phyloP scores from a whole-genome alignment of 106 monocot species.

The Vanilla planifolia region DNA sequence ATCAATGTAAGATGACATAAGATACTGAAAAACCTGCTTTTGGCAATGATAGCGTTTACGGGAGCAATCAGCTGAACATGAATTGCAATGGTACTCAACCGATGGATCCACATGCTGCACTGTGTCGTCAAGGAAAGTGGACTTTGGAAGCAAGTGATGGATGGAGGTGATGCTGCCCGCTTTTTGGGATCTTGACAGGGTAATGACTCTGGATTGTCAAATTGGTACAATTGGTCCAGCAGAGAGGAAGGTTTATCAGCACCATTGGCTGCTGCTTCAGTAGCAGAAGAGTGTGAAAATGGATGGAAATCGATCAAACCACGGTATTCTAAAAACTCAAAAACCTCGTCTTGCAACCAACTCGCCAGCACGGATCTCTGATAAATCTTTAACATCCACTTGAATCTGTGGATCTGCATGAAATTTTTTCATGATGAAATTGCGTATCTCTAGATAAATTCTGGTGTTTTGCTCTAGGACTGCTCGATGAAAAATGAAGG shows the following conservation, averaged over 20 bases:
- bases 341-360: constrained; percentile 53
- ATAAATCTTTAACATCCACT: constrained; percentile 55
- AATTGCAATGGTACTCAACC: constrained; percentile 97
- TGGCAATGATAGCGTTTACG: constrained; percentile 94
- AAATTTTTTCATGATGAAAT: constrained; percentile 77
- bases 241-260: constrained; percentile 25
- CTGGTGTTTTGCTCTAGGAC: constrained; percentile 64
- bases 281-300: constrained; percentile 39
- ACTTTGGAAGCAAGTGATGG: constrained; percentile 43
- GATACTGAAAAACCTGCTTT: too few relatives aligned
- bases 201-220: constrained; percentile 38
- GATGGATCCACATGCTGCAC: constrained; percentile 59
- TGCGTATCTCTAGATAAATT: constrained; percentile 74
- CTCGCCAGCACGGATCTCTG: constrained; percentile 51
- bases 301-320: constrained; percentile 98
- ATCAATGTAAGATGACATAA: too few relatives aligned
- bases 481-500: constrained; percentile 83
- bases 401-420: constrained; percentile 50
- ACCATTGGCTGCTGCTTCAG: constrained; percentile 15
- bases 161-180: constrained; percentile 22
- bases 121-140: constrained; percentile 51
- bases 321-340: constrained; percentile 89
- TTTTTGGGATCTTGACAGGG: constrained; percentile 21
- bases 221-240: constrained; percentile 68
- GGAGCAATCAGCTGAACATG: constrained; percentile 92